Percentiles rank a stretch among this genome's conserved stretches.
phyloP scores from a whole-genome alignment of 2,329 filamentous ascomycete species.

The Mycosphaerella sp. region DNA sequence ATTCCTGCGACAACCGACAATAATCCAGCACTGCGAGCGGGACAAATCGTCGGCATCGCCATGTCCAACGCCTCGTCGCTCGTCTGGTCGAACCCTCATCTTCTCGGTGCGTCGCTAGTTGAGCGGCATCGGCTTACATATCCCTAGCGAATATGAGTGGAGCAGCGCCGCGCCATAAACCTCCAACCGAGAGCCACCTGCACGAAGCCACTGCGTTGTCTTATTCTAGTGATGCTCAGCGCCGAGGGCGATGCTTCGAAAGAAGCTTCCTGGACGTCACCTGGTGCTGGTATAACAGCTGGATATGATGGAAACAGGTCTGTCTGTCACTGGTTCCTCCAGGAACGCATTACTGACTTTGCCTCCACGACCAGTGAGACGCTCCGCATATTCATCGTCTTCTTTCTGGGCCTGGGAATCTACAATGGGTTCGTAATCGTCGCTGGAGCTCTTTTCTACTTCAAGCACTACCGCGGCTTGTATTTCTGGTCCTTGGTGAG shows the following conservation, averaged over 20 bases:
- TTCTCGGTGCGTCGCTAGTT: too few species aligned
- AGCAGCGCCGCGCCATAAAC: too few species aligned
- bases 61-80: too few species aligned
- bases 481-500: constrained; percentile 48
- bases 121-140: too few species aligned
- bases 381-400: constrained; percentile 29
- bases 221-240: too few species aligned
- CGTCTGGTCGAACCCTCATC: too few species aligned
- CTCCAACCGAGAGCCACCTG: too few species aligned
- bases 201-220: too few species aligned
- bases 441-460: constrained; percentile 43
- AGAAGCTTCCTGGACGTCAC: constrained; percentile 27
- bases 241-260: background rate
- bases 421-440: constrained; percentile 35
- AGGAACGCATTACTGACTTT: background rate
- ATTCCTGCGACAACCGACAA: too few species aligned
- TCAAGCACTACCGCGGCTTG: constrained; percentile 43
- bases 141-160: too few species aligned
- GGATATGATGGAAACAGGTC: constrained; percentile 26
- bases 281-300: constrained; percentile 25
- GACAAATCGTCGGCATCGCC: too few species aligned
- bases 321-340: background rate
- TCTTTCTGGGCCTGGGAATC: constrained; percentile 30
- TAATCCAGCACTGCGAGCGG: too few species aligned
- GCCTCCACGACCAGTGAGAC: constrained; percentile 14